These are phyloP conservation scores for Eimeria mitis DNA, from an alignment of 169 alveolate species.

Conservation along the genomic window DNA sequence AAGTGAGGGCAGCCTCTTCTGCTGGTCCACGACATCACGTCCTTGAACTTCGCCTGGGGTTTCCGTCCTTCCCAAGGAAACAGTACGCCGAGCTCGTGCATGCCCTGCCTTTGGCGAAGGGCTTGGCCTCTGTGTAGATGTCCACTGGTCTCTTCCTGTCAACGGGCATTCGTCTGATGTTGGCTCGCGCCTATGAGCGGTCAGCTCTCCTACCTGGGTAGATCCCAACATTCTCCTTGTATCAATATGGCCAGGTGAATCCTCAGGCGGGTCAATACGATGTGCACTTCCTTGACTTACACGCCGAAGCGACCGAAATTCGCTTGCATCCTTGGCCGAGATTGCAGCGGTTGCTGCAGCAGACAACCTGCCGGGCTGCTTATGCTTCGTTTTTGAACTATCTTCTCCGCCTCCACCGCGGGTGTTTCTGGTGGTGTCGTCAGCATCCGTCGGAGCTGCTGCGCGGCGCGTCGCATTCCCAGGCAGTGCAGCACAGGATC, in stretches of 20 bases:
- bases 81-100: conserved; percentile 62
- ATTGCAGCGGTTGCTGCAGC: conserved; percentile 66
- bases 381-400: conserved; percentile 1
- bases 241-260: neutral
- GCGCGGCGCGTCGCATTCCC: conserved; percentile 16
- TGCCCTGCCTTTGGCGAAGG: conserved; percentile 9
- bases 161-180: neutral
- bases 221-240: neutral
- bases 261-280: conserved; percentile 7
- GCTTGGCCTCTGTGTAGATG: neutral
- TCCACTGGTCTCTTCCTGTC: neutral
- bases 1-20: neutral
- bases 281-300: conserved; percentile 38
- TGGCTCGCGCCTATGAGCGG: neutral
- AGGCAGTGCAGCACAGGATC: conserved; percentile 67
- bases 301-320: conserved; percentile 19
- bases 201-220: neutral
- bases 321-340: conserved; percentile 35
- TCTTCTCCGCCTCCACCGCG: neutral
- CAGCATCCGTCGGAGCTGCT: neutral
- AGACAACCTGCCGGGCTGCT: conserved; percentile 10
- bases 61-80: conserved; percentile 49
- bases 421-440: neutral
- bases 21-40: conserved; percentile 1
- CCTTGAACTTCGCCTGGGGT: neutral